A percentile compares a stretch with the other conserved stretches of the same genome.
phyloP scores from a whole-genome alignment of 495 filamentous ascomycete genomes.

The Aspergillus leporis region DNA sequence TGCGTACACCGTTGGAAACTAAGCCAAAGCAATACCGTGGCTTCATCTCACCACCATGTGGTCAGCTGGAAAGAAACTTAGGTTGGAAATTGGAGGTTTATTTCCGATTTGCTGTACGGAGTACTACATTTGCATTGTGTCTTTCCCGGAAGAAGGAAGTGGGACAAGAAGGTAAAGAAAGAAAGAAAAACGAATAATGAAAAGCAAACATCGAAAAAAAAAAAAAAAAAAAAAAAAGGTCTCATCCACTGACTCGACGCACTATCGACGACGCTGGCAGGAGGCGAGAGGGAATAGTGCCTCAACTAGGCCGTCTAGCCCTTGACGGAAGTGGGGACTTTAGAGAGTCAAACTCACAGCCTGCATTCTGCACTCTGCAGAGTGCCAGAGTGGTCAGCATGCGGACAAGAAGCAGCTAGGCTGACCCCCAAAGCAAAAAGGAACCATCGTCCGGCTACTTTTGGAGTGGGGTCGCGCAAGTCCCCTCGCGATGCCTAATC shows the following conservation, averaged over 20 bases:
- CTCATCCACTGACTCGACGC: slow-evolving; percentile 4
- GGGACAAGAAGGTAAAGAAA: not conserved
- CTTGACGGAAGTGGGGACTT: slow-evolving; percentile 8
- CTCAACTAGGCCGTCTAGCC: slow-evolving; percentile 9
- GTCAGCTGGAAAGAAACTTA: not conserved
- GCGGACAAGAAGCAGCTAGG: not conserved
- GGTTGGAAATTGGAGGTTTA: not conserved
- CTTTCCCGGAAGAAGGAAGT: not conserved
- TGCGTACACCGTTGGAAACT: not conserved
- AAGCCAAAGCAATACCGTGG: not conserved
- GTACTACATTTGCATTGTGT: not conserved
- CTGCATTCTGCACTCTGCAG: not conserved
- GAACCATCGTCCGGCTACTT: not conserved
- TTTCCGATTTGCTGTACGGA: not conserved
- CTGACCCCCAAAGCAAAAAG: not conserved
- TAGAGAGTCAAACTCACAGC: not conserved
- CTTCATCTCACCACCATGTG: not conserved
- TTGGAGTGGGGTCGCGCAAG: slow-evolving; percentile 1
- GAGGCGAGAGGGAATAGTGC: slow-evolving; percentile 14
- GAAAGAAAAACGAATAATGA: not conserved
- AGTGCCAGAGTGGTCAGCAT: not conserved
- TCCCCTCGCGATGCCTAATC: slow-evolving; percentile 6
- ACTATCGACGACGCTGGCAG: slow-evolving; percentile 11
- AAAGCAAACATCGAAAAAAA: not conserved
- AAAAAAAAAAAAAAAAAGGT: not conserved